Evolutionary conservation across 257 asterid genomes (phyloP).

Genomic region (Phtheirospermum japonicum): DNA sequence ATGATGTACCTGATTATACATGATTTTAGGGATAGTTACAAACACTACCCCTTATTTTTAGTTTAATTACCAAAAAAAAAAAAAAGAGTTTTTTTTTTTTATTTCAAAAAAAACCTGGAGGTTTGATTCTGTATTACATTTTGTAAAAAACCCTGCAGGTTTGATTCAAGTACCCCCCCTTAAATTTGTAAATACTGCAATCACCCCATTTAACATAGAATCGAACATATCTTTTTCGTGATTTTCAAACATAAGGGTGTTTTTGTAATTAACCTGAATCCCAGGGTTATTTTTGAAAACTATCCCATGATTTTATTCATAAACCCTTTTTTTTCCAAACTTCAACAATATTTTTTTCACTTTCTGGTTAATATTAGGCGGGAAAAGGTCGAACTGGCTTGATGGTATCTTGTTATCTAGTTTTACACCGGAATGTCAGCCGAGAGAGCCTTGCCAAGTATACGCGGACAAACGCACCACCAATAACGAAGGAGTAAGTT

Average conservation of each 20-base stretch:
- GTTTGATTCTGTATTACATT: too few relatives aligned
- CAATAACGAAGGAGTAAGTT: constrained; percentile 71
- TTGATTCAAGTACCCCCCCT: too few relatives aligned
- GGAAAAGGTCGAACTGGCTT: constrained; percentile 92
- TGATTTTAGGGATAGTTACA: too few relatives aligned
- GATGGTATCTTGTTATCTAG: constrained; percentile 68
- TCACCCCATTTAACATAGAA: background rate
- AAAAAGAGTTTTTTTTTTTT: too few relatives aligned
- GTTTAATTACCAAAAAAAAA: too few relatives aligned
- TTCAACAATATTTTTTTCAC: background rate
- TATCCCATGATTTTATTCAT: background rate
- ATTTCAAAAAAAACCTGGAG: too few relatives aligned
- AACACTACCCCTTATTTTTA: too few relatives aligned
- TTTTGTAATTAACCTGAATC: background rate
- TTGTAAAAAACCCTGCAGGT: too few relatives aligned
- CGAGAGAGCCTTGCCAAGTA: constrained; percentile 64
- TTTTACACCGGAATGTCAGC: constrained; percentile 68
- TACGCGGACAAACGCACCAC: constrained; percentile 82
- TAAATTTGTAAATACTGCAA: background rate
- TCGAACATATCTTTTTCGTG: too few relatives aligned
- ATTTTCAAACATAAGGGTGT: too few relatives aligned
- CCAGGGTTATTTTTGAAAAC: background rate
- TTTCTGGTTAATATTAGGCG: too few relatives aligned
- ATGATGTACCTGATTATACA: background rate
- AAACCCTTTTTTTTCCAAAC: background rate